Percentiles rank a stretch among this genome's conserved stretches.
phyloP scores from a whole-genome alignment of 345 rosid species.

The Heritiera fomes region DNA sequence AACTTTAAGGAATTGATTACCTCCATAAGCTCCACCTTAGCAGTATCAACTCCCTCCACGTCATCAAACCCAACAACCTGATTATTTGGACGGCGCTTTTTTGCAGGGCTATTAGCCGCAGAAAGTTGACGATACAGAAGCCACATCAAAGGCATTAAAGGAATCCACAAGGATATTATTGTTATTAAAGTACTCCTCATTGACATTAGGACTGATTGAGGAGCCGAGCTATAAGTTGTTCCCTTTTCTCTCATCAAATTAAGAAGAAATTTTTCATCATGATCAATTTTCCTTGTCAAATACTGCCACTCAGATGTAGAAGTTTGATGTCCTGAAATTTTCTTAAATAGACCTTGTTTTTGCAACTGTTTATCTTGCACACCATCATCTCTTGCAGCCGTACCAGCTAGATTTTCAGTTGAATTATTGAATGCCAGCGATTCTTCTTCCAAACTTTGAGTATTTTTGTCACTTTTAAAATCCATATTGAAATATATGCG shows the following conservation, averaged over 20 bases:
- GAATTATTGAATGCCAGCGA: constrained; percentile 16
- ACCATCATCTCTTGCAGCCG: constrained; percentile 32
- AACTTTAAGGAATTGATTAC: constrained; percentile 38
- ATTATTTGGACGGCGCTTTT: constrained; percentile 59
- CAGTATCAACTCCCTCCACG: constrained; percentile 93
- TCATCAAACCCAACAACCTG: constrained; percentile 75
- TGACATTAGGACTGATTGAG: constrained; percentile 71
- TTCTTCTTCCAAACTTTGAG: constrained; percentile 43
- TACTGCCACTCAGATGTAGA: constrained; percentile 70
- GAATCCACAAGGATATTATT: constrained; percentile 82
- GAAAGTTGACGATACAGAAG: constrained; percentile 92
- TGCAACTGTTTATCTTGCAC: constrained; percentile 18
- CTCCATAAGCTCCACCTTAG: constrained; percentile 92
- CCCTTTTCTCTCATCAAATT: constrained; percentile 90
- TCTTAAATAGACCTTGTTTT: constrained; percentile 33
- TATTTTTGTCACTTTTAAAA: constrained; percentile 24
- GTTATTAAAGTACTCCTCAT: constrained; percentile 68
- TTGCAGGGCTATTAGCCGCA: constrained; percentile 83
- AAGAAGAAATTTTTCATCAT: constrained; percentile 89
- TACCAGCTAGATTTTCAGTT: constrained; percentile 30
- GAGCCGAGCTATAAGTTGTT: constrained; percentile 80
- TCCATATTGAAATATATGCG: constrained; percentile 67
- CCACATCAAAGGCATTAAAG: constrained; percentile 93
- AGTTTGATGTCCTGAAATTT: constrained; percentile 38
- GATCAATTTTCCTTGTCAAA: constrained; percentile 81